Evolutionary conservation across 2,329 filamentous ascomycete genomes (phyloP), one percentile per base, ranked within the genome.

Genomic region (Arachnopeziza araneosa): DNA sequence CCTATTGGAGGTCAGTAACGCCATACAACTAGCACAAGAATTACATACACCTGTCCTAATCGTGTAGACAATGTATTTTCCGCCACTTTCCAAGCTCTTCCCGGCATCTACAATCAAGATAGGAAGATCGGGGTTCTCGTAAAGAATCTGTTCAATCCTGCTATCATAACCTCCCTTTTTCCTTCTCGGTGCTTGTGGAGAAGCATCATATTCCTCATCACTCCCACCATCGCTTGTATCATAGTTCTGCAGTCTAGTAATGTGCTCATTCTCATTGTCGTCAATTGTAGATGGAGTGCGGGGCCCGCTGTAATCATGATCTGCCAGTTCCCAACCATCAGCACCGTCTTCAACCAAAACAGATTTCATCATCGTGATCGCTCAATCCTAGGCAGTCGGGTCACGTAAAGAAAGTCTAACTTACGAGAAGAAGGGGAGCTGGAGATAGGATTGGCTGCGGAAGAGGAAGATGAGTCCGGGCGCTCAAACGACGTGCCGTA

Each of bases 61-160:
- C 12, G 93, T 97, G 76, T 99, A 99, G 44, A 96, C 93, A 70
- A 99, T 99, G 72, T 91, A 97, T 76, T 91, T 88, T 19, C 93
- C 92, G 58, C 92, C 92, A 66, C 90, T 93, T 74, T 98, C 93
- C 63, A 87, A 78, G 75, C 93, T 97, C 83, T 99, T 99, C 61
- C 95, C 95, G 2, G 96, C 95, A 72, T 96, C 90, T 1, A 90
- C 93, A 68, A 99, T 99, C 62, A 96, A 75, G 66, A 99, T 96
- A 62, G 91, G 87, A 67, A 96, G 83, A 58, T 93, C 88, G 0
- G 92, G 93, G 66, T 96, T 91, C 77, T 99, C 95, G 73, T 96
- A 96, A 53, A 99, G 86, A 61, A 97, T 93, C 80, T 99, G 95
- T 77, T 99, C 93, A 66, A 99, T 93, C 56, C 95, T 88, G 73